Percentiles rank a stretch among this genome's conserved stretches.
These are phyloP conservation scores for Plasmodium reichenowi DNA, from an alignment of 169 alveolate species.

Conservation along the genomic window DNA sequence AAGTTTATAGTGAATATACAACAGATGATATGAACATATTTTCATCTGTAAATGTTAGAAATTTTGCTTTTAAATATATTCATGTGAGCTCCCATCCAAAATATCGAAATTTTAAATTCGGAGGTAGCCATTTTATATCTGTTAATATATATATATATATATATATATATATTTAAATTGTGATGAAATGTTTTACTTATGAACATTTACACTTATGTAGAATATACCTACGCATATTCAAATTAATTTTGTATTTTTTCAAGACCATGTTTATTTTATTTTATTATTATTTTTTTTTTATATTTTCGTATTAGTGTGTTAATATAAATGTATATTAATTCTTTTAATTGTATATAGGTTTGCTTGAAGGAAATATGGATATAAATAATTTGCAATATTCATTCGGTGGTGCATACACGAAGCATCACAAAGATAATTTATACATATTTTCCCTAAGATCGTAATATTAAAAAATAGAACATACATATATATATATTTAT, in stretches of 20 bases:
- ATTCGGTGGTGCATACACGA: constrained; percentile 54
- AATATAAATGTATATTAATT: not conserved
- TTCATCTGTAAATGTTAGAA: constrained; percentile 45
- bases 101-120: constrained; percentile 33
- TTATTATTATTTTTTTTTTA: not conserved
- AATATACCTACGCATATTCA: too few relatives aligned
- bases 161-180: not conserved
- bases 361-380: constrained; percentile 41
- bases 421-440: constrained; percentile 18
- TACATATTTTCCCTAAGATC: constrained; percentile 59
- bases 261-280: not conserved
- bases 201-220: too few relatives aligned
- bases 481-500: not conserved
- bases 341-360: constrained; percentile 6
- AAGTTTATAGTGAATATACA: constrained; percentile 42
- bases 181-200: too few relatives aligned
- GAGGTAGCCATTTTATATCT: constrained; percentile 22
- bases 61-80: constrained; percentile 32
- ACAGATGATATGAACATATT: constrained; percentile 29
- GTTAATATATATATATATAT: not conserved
- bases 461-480: constrained; percentile 6
- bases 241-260: too few relatives aligned
- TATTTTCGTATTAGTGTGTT: not conserved
- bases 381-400: constrained; percentile 43
- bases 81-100: constrained; percentile 50